Percentiles rank a stretch among this genome's conserved stretches.
phyloP scores from a whole-genome alignment of 306 rosid genomes.

The Vachellia collinsii region DNA sequence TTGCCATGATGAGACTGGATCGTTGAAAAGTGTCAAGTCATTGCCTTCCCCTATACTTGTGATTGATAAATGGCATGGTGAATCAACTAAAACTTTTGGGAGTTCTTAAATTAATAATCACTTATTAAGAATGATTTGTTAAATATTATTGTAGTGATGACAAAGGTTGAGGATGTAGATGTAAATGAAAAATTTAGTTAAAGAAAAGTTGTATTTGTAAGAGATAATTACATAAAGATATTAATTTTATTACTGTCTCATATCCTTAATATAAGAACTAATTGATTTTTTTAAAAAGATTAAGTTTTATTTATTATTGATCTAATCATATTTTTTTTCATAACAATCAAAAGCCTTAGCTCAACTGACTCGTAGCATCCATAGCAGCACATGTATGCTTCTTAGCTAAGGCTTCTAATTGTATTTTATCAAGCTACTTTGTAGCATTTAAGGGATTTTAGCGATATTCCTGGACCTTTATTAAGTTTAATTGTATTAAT shows the following conservation, averaged over 20 bases:
- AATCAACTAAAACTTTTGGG: background rate
- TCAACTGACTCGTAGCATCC: too few species aligned
- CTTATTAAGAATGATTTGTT: background rate
- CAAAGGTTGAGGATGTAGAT: background rate
- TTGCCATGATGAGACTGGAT: constrained; percentile 35
- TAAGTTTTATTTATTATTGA: too few species aligned
- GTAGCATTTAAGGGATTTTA: too few species aligned
- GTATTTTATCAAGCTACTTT: too few species aligned
- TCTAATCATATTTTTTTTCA: too few species aligned
- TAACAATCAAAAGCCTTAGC: too few species aligned
- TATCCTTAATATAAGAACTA: too few species aligned
- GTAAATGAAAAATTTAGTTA: background rate
- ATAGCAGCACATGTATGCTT: too few species aligned
- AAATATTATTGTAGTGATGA: background rate
- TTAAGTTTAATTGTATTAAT: too few species aligned
- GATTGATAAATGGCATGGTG: background rate
- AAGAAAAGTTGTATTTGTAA: background rate
- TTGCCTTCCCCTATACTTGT: background rate
- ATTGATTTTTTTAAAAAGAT: too few species aligned
- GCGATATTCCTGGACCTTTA: too few species aligned
- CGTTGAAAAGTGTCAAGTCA: constrained; percentile 38
- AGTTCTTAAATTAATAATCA: background rate
- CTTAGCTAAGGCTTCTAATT: too few species aligned
- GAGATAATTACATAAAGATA: background rate
- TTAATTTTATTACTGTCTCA: background rate